Base-by-base conservation (phyloP, 176 grass and related monocot species). In the Carex myosuroides region DNA sequence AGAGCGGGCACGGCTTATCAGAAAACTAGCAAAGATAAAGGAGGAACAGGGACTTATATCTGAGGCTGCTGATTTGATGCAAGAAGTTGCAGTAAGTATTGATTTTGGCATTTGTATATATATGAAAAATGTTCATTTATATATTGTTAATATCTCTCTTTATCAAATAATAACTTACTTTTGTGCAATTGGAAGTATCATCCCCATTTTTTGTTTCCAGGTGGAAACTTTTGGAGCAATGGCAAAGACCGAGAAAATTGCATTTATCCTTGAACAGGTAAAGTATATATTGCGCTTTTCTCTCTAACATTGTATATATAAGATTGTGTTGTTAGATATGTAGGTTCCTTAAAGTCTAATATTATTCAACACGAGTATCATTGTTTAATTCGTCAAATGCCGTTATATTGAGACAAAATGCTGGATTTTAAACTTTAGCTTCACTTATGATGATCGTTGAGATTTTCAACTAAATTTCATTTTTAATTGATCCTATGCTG, bases 151-250 rank as follows among this genome's bases (percentile, higher is more conserved):
- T 59, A 59, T 42, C 16, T 84, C 14, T 35, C 59, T 65, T 78
- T 69, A 70, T 22, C 48, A 70, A 13, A 75, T 80, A 33, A 32
- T 46, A 84, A 30, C n/a, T 21, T 80, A 50, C 29, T 62, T 35
- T 78, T 85, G 11, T 76, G 24, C 21, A 76, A 54, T 56, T 24
- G 6, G 6, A 55, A 56, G 24, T 52, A 14, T 77, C 13, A 77
- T 56, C 2, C 30, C 50, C 3, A 56, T 17, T 20, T 77, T 48
- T 76, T 5, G 41, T 72, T 68, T 18, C 84, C 89, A 98, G 96
- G 96, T 98, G 3, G 93, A 95, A 90, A 98, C 96, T 73, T 98
- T 95, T 88, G 96, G 96, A 37, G 94, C 93, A 33, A 98, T 98
- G 96, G 96, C 96, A 3, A 95, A 98, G 66, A 95, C 96, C 1